Base-by-base conservation (phyloP, 768 basidiomycete genomes). In the Xerocomellus chrysenteron region DNA sequence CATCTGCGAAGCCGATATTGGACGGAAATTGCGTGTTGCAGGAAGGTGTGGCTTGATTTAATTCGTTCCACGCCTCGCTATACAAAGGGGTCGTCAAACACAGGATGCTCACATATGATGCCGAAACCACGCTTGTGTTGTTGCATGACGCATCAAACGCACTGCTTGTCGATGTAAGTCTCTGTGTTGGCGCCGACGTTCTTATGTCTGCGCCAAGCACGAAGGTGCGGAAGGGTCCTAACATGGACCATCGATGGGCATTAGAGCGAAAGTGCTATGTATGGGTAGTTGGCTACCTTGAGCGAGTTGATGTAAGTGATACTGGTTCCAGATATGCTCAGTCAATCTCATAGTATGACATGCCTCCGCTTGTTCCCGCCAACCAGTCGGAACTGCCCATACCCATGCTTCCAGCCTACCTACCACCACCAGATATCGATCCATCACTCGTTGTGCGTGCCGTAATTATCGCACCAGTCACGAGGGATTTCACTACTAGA, bases 101-200 rank as follows among this genome's bases (percentile, higher is more conserved):
- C 63, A 89, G 87, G 63, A 74, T 87, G 59, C 75, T 86, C 36
- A 74, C 78, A 32, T 85, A 86, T 65, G 84, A 87, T 57, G 71
- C 74, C 14, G 62, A 68, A 10, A 78, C 76, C 39, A 78, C 78
- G 4, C 67, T 80, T 14, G 70, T 81, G 14, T 55, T 83, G 21
- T 67, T 89, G 33, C 61, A 79, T n/a, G 82, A 82, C 59, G 75
- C 74, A 46, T 75, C 76, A 13, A 68, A 69, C n/a, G 82, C 75
- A 35, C 63, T 88, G 47, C 71, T 86, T 11, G 80, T 88, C 9
- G 85, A 89, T 64, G 77, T 77, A 10, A 74, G 78, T 44, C 74
- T 84, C 13, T 83, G 82, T 55, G 57, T 87, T 37, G 76, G 78
- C 63, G 60, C 69, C 1, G 56, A 64, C 10, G 57, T 24, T 6